Evolutionary conservation across 495 filamentous ascomycete genomes (phyloP).

Genomic region (Xylaria acuta): DNA sequence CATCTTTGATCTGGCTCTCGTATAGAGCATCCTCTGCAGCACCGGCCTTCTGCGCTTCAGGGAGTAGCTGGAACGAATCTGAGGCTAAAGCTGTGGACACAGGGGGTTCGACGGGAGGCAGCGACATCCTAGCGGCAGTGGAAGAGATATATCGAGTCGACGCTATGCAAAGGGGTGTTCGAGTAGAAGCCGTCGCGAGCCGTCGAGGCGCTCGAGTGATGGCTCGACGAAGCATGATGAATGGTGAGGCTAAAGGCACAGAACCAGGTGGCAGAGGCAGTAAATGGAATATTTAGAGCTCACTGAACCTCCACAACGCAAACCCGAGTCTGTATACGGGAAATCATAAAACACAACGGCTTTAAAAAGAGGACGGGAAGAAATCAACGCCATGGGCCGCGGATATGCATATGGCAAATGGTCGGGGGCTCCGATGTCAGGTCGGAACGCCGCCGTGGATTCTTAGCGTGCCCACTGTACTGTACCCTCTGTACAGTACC

Average conservation of each 20-base stretch:
- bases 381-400: slow-evolving; percentile 7
- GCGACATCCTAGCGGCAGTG: slow-evolving; percentile 39
- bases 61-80: slow-evolving; percentile 81
- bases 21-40: slow-evolving; percentile 82
- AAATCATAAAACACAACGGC: not conserved
- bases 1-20: slow-evolving; percentile 77
- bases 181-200: slow-evolving; percentile 31
- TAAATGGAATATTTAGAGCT: not conserved
- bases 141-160: slow-evolving; percentile 35
- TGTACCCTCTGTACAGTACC: not conserved
- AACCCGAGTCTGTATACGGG: not conserved
- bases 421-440: slow-evolving; percentile 21
- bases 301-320: not conserved
- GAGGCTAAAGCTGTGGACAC: slow-evolving; percentile 64
- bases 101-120: slow-evolving; percentile 46
- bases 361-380: not conserved
- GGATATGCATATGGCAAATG: not conserved
- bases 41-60: slow-evolving; percentile 73
- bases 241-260: not conserved
- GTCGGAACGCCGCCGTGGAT: slow-evolving; percentile 22
- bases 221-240: slow-evolving; percentile 46
- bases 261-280: not conserved
- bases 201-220: slow-evolving; percentile 42
- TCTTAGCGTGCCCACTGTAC: not conserved
- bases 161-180: slow-evolving; percentile 22